Percentiles rank a stretch among this genome's conserved stretches.
Evolutionary conservation across 2,329 filamentous ascomycete genomes (phyloP).

Genomic region (Penicillium sp.): DNA sequence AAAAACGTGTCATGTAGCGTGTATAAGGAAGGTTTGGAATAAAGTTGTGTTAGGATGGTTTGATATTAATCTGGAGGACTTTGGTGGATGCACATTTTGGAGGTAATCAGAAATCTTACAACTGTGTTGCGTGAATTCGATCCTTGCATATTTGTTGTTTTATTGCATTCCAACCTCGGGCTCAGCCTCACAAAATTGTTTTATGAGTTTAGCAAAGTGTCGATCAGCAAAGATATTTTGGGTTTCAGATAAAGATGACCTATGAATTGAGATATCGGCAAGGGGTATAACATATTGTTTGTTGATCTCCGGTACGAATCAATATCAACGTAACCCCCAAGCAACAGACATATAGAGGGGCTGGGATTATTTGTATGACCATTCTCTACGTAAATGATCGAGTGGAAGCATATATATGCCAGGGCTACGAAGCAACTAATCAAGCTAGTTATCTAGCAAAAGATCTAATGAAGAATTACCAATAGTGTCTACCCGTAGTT

Average conservation of each 20-base stretch:
- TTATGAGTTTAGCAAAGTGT: background rate
- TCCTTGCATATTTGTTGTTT: conserved; percentile 2
- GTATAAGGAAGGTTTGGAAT: background rate
- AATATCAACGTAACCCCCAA: background rate
- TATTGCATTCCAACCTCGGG: background rate
- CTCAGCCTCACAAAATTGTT: background rate
- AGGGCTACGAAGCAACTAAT: too few relatives aligned
- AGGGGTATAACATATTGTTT: background rate
- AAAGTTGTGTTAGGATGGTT: background rate
- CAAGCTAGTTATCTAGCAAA: too few relatives aligned
- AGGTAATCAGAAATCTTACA: background rate
- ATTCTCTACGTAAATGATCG: too few relatives aligned
- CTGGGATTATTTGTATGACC: too few relatives aligned
- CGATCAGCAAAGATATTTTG: background rate
- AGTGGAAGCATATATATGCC: too few relatives aligned
- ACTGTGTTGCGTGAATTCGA: background rate
- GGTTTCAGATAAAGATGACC: background rate
- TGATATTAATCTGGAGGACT: background rate
- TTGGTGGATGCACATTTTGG: background rate
- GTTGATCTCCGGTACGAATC: background rate
- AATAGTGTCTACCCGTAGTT: too few relatives aligned
- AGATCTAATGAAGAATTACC: too few relatives aligned
- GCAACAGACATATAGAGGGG: too few relatives aligned
- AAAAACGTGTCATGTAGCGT: conserved; percentile 11
- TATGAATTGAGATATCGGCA: background rate